Percentiles rank a stretch among this genome's conserved stretches.
Conservation (phyloP, 2,329 filamentous ascomycete species). For the Pleomassaria siparia region DNA sequence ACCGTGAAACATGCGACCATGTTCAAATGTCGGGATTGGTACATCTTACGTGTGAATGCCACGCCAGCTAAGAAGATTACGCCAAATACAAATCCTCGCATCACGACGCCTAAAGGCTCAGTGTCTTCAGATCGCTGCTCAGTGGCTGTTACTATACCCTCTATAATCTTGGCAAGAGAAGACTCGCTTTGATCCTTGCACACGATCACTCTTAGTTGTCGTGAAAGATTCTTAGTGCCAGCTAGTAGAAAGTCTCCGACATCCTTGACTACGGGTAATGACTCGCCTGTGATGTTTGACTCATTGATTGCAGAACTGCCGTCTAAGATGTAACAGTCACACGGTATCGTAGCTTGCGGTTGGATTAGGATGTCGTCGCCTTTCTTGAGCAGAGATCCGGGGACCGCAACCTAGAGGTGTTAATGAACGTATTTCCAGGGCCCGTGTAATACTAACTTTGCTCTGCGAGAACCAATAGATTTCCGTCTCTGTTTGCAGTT, state of each 20-base stretch:
- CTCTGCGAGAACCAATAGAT: too few species aligned
- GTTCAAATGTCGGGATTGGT: neutral
- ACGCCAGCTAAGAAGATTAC: too few species aligned
- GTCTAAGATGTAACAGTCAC: conserved; percentile 10
- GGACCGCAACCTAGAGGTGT: too few species aligned
- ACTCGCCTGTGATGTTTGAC: conserved; percentile 13
- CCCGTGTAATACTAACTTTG: too few species aligned
- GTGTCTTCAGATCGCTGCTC: too few species aligned
- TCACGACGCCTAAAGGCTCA: too few species aligned
- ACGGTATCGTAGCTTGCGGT: conserved; percentile 6
- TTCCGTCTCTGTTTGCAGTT: too few species aligned
- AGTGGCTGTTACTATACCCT: conserved; percentile 1
- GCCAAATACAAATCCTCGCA: too few species aligned
- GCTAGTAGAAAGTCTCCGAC: conserved; percentile 13
- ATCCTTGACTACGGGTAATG: conserved; percentile 6
- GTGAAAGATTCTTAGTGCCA: conserved; percentile 8
- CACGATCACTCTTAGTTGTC: conserved; percentile 4
- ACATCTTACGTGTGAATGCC: too few species aligned
- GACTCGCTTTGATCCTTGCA: conserved; percentile 8
- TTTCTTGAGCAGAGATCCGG: neutral
- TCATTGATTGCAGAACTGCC: conserved; percentile 13
- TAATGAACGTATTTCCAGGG: too few species aligned
- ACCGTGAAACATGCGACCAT: conserved; percentile 5
- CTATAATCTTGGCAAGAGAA: conserved; percentile 10
- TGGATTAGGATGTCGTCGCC: conserved; percentile 13